phyloP scores from a whole-genome alignment of 805 yeast genomes.

The Candida verbasci region DNA sequence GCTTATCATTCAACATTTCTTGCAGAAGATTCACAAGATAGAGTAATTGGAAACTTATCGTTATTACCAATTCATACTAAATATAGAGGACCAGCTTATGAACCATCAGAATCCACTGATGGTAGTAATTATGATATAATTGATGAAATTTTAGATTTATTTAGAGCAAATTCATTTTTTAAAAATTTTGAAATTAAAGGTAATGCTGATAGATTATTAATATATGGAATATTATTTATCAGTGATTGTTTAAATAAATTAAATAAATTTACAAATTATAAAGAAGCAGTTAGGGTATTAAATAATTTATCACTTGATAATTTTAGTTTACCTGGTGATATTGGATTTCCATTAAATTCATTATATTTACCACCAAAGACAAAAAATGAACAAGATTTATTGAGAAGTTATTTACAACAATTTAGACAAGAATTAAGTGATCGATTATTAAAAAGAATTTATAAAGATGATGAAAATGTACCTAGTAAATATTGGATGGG shows the following conservation, averaged over 20 bases:
- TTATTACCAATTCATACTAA: constrained; percentile 81
- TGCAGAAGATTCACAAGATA: constrained; percentile 50
- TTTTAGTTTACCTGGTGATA: constrained; percentile 91
- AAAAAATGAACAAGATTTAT: constrained; percentile 70
- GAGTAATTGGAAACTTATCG: constrained; percentile 74
- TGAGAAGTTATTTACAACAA: constrained; percentile 80
- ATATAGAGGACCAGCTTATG: constrained; percentile 86
- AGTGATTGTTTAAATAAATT: constrained; percentile 78
- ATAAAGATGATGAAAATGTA: constrained; percentile 37
- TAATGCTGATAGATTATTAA: constrained; percentile 85
- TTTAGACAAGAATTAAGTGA: constrained; percentile 91
- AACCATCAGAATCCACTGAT: constrained; percentile 72
- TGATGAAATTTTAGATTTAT: constrained; percentile 87
- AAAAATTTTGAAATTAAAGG: constrained; percentile 96
- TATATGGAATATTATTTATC: constrained; percentile 87
- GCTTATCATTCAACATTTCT: constrained; percentile 81
- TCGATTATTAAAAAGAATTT: constrained; percentile 72
- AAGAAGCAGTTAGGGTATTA: constrained; percentile 63
- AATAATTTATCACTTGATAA: constrained; percentile 84
- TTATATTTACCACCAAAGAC: constrained; percentile 70
- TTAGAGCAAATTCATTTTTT: constrained; percentile 94
- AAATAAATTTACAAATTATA: constrained; percentile 41
- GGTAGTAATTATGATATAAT: constrained; percentile 80
- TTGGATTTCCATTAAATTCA: constrained; percentile 88
- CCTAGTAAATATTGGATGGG: constrained; percentile 97